Evolutionary conservation across 2,329 filamentous ascomycete species (phyloP), one percentile per base, ranked within the genome.

Genomic region (Exophiala mesophila): DNA sequence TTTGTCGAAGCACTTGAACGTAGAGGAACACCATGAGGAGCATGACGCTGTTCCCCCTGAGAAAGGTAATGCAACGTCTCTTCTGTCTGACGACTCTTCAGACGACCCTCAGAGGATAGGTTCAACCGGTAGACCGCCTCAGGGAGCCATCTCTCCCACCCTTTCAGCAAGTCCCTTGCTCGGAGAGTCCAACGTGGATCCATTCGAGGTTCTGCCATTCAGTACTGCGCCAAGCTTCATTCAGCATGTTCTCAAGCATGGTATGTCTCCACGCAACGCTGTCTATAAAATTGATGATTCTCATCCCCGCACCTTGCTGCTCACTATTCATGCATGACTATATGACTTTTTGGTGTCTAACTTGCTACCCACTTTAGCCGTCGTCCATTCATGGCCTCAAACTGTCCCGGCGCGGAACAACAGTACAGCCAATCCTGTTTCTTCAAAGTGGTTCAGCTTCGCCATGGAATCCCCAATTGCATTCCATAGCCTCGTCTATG

Each of bases 401-500:
- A 52, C 45, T 16, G 30, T 49, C 3, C 49, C 45, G 2, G 16
- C 37, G 9, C 20, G 15, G 13, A 35, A 21, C 9, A 39, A 18
- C 9, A 23, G 36, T n/a, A 30, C 4, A 9, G 29, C 19, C 7
- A 45, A 52, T 30, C 49, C 49, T 2, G 49, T 52, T n/a, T 37
- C 46, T 24, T 18, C 35, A 17, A 43, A 38, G 10, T 52, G 49
- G 49, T 35, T 52, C n/a, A 39, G 42, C 29, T 44, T 43, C n/a
- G 37, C 37, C 17, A 46, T 49, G 45, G 39, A 52, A 16, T 35
- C 37, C 13, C 46, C 49, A 8, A 45, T 52, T 5, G 43, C 38
- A 6, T 52, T 52, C 34, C 45, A 52, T 33, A 45, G 45, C 17
- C 46, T 52, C 15, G 38, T 46, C 31, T 52, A 49, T 38, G 49